These are phyloP conservation scores for Yarrowia keelungensis DNA, from an alignment of 805 yeast genomes.

Conservation along the genomic window DNA sequence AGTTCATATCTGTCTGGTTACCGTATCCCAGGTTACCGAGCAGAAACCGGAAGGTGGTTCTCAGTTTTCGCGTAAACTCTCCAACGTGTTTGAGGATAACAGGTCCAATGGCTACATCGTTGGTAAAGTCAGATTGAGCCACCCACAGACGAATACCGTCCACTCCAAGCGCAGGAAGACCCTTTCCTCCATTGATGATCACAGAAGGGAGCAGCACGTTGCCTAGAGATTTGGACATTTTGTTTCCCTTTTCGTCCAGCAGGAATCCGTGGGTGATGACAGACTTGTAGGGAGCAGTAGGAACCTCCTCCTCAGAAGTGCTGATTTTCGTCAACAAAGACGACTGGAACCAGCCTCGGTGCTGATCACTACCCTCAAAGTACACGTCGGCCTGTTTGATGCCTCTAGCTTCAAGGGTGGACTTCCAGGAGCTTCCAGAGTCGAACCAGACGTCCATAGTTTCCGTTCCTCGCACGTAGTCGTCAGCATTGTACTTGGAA, in stretches of 20 bases:
- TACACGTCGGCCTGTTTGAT: constrained; percentile 73
- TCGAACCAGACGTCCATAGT: constrained; percentile 99
- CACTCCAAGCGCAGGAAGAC: constrained; percentile 73
- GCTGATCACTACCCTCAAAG: constrained; percentile 97
- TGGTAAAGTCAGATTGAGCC: constrained; percentile 85
- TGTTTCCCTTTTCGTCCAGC: constrained; percentile 80
- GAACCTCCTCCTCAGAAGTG: constrained; percentile 48
- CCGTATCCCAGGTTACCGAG: constrained; percentile 74
- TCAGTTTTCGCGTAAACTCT: constrained; percentile 78
- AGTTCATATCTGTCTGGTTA: constrained; percentile 44
- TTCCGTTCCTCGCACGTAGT: constrained; percentile 73
- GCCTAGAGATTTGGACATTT: constrained; percentile 94
- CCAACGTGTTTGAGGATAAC: constrained; percentile 75
- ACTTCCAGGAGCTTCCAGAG: constrained; percentile 90
- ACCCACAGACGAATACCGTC: constrained; percentile 93
- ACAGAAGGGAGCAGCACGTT: constrained; percentile 75
- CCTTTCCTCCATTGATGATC: constrained; percentile 64
- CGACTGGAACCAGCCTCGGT: constrained; percentile 98
- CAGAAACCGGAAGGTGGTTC: constrained; percentile 80
- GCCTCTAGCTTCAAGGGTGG: constrained; percentile 49
- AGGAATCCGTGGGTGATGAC: constrained; percentile 94
- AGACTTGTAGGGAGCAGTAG: constrained; percentile 68
- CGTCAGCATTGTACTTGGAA: constrained; percentile 53
- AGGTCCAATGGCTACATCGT: constrained; percentile 78
- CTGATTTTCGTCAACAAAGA: constrained; percentile 82